Conservation (phyloP, 2,329 filamentous ascomycete species). For the Alternaria infectoria region DNA sequence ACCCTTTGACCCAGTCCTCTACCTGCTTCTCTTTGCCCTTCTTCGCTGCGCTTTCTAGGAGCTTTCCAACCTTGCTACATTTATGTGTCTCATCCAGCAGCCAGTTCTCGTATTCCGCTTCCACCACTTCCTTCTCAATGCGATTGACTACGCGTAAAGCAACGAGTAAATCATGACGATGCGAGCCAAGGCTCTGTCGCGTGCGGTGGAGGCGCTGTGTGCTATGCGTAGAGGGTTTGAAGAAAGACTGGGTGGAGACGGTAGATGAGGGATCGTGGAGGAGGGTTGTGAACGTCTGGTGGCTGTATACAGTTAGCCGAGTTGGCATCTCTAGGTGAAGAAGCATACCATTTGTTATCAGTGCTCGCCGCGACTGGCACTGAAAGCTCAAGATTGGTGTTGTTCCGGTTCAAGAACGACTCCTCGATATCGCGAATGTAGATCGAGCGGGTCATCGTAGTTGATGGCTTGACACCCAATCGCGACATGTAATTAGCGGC, state of each 20-base stretch:
- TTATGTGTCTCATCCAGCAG: conserved; percentile 76
- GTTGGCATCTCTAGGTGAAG: not conserved
- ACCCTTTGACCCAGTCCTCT: conserved; percentile 63
- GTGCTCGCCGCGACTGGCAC: conserved; percentile 16
- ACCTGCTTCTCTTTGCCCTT: conserved; percentile 53
- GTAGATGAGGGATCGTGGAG: conserved; percentile 32
- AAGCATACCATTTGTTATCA: conserved; percentile 38
- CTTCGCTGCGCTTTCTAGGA: conserved; percentile 51
- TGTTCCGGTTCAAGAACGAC: conserved; percentile 53
- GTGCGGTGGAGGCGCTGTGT: conserved; percentile 72
- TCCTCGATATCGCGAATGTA: conserved; percentile 83
- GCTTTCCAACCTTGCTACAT: conserved; percentile 68
- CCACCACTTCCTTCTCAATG: conserved; percentile 84
- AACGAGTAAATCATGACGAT: conserved; percentile 89
- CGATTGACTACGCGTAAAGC: conserved; percentile 89
- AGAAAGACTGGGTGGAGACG: conserved; percentile 23
- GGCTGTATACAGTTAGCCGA: conserved; percentile 27
- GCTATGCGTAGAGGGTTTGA: conserved; percentile 35
- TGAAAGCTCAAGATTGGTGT: conserved; percentile 33
- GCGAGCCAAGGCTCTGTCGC: conserved; percentile 80
- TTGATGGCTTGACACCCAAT: conserved; percentile 79
- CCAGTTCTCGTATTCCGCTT: conserved; percentile 94
- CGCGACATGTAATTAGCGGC: conserved; percentile 81
- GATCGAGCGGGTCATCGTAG: conserved; percentile 82
- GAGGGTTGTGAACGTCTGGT: conserved; percentile 47